Conservation (phyloP, 2,329 filamentous ascomycete species). For the Phyllachora maydis region DNA sequence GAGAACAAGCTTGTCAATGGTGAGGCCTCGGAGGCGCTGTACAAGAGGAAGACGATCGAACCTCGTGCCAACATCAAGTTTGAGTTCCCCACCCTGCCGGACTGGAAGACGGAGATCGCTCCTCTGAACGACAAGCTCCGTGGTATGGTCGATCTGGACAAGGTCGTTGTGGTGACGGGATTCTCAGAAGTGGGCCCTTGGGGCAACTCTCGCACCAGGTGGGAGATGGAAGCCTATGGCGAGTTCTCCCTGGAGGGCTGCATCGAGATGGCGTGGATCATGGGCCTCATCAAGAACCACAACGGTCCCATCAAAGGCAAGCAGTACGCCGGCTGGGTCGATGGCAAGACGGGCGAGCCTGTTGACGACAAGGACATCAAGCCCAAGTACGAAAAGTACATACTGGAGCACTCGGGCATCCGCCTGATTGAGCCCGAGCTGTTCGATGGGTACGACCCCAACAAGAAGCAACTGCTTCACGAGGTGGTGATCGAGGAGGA, state of each 20-base stretch:
- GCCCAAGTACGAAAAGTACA: conserved; percentile 89
- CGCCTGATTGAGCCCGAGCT: conserved; percentile 94
- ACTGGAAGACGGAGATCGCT: conserved; percentile 81
- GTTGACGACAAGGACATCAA: conserved; percentile 98
- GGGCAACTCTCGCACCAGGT: conserved; percentile 94
- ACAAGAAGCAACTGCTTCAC: conserved; percentile 95
- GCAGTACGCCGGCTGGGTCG: conserved; percentile 92
- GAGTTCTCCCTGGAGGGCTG: conserved; percentile 95
- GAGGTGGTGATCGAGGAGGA: conserved; percentile 97
- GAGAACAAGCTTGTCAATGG: conserved; percentile 97
- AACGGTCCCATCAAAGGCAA: conserved; percentile 92
- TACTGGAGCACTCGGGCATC: conserved; percentile 91
- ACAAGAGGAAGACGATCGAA: conserved; percentile 85
- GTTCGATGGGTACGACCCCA: conserved; percentile 91
- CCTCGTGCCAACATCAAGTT: conserved; percentile 97
- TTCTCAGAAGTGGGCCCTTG: conserved; percentile 93
- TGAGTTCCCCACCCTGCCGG: conserved; percentile 74
- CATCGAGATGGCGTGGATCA: conserved; percentile 99
- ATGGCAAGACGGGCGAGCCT: conserved; percentile 81
- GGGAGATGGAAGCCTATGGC: conserved; percentile 98
- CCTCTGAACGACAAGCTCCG: conserved; percentile 76
- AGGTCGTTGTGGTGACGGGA: conserved; percentile 92
- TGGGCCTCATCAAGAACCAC: conserved; percentile 98
- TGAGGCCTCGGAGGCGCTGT: conserved; percentile 74
- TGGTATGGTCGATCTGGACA: conserved; percentile 97